Evolutionary conservation across 2,329 filamentous ascomycete genomes (phyloP), one percentile per base, ranked within the genome.

Genomic region (Chrysoporthe austroafricana): DNA sequence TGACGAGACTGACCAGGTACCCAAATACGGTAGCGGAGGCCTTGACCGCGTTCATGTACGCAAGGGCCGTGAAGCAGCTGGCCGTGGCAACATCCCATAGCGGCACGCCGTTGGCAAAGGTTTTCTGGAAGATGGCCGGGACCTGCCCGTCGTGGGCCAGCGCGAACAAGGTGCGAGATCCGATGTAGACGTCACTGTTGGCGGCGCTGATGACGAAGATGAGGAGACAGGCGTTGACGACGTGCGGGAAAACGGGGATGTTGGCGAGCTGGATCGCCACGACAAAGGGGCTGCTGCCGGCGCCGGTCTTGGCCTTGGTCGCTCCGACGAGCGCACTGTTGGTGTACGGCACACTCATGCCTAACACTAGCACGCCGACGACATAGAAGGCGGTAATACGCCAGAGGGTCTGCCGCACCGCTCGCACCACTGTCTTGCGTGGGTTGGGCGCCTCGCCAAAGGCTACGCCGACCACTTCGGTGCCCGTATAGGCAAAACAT

Each of bases 301-400:
- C 26, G 26, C 26, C 26, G 44, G 44, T 48, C 16, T 16, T 48
- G 1, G 44, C 4, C n/a, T n/a, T 48, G 16, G 44, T 48, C 18
- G 44, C 44, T 2, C 44, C 18, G 44, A 48, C 7, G 4, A 48
- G 44, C 16, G 18, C 59, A 1, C 16, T 11, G 57, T 61, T 52
- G 64, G 60, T 80, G 79, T 90, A 91, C 0, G 88, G 87, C 1
- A 92, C 86, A 14, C 90, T 81, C 80, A 90, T 90, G 66, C 90
- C 90, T 6, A 91, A 79, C 57, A 91, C 83, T 57, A 91, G 80
- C 18, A 91, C 88, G 8, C 85, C 87, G 39, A 89, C 76, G 66
- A 89, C 82, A 78, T 91, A 91, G 80, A 92, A 92, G 77, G 91
- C 82, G 69, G 90, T 76, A 73, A 91, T 91, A 26, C 90, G 89